These are phyloP conservation scores for Coffea canephora DNA, from an alignment of 257 asterid genomes.

Conservation along the genomic window DNA sequence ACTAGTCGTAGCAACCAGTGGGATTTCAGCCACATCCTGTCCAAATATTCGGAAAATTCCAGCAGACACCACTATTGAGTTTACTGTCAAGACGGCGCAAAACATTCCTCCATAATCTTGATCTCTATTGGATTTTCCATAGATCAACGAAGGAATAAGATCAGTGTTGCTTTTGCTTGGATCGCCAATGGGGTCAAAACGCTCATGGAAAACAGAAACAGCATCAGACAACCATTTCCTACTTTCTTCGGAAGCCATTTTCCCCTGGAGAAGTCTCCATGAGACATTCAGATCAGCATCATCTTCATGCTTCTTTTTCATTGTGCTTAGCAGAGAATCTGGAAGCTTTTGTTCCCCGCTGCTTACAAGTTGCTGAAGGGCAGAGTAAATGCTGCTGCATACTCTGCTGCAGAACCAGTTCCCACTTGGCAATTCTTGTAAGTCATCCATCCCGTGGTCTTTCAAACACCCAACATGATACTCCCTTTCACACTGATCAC, in stretches of 20 bases:
- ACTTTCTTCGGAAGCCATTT: constrained; percentile 50
- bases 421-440: constrained; percentile 68
- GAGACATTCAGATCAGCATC: constrained; percentile 40
- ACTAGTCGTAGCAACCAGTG: constrained; percentile 72
- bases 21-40: constrained; percentile 80
- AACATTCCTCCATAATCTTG: constrained; percentile 85
- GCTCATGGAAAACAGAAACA: constrained; percentile 73
- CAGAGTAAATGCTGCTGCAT: constrained; percentile 52
- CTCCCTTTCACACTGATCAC: constrained; percentile 97
- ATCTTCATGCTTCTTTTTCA: constrained; percentile 52
- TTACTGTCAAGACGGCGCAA: constrained; percentile 63
- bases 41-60: constrained; percentile 77
- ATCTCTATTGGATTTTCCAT: constrained; percentile 64
- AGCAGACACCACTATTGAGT: constrained; percentile 64
- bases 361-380: constrained; percentile 49
- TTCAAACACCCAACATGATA: constrained; percentile 84
- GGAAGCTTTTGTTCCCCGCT: constrained; percentile 70
- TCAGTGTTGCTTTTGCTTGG: constrained; percentile 60
- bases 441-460: constrained; percentile 63
- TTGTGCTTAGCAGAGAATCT: constrained; percentile 34
- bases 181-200: constrained; percentile 80
- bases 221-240: constrained; percentile 67
- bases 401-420: constrained; percentile 82
- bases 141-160: constrained; percentile 76
- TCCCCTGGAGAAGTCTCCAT: constrained; percentile 83